phyloP scores from a whole-genome alignment of 2,329 filamentous ascomycete genomes.

The Sporothrix pseudoabietina region DNA sequence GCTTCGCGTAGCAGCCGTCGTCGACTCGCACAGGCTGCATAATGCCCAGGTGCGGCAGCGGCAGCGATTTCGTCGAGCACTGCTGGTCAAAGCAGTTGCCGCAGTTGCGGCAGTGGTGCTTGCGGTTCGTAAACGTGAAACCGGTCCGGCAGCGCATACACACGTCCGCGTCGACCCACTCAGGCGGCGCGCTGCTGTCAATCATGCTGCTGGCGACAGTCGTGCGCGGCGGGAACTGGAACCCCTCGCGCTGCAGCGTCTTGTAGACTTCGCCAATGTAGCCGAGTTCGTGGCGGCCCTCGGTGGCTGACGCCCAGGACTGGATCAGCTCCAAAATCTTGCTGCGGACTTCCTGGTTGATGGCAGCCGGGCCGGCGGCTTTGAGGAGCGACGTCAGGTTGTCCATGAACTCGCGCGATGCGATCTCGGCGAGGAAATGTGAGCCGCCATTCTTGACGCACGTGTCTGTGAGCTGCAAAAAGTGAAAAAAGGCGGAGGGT shows the following conservation, averaged over 20 bases:
- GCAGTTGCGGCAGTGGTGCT: constrained; percentile 97
- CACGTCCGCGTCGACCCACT: constrained; percentile 97
- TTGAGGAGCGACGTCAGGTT: constrained; percentile 89
- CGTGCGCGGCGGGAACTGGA: constrained; percentile 82
- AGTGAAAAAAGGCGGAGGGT: not conserved
- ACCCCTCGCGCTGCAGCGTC: constrained; percentile 79
- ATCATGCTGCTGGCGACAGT: constrained; percentile 96
- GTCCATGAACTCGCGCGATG: constrained; percentile 97
- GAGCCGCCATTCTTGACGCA: constrained; percentile 97
- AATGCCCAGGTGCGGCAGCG: constrained; percentile 91
- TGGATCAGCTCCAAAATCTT: constrained; percentile 96
- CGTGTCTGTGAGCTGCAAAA: constrained; percentile 81
- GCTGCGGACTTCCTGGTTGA: constrained; percentile 81
- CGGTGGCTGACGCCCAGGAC: constrained; percentile 86
- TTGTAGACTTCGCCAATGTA: constrained; percentile 91
- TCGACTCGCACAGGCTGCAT: constrained; percentile 89
- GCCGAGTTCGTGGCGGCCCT: constrained; percentile 76
- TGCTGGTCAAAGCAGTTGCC: constrained; percentile 96
- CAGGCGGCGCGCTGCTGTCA: constrained; percentile 94
- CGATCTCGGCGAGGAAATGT: constrained; percentile 93
- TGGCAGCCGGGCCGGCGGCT: constrained; percentile 69
- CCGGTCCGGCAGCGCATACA: constrained; percentile 96
- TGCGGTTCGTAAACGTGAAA: constrained; percentile 97
- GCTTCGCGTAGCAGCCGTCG: constrained; percentile 89
- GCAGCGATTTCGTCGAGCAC: constrained; percentile 85